These are phyloP conservation scores for Linum lewisii DNA, from an alignment of 345 rosid species.

Conservation along the genomic window DNA sequence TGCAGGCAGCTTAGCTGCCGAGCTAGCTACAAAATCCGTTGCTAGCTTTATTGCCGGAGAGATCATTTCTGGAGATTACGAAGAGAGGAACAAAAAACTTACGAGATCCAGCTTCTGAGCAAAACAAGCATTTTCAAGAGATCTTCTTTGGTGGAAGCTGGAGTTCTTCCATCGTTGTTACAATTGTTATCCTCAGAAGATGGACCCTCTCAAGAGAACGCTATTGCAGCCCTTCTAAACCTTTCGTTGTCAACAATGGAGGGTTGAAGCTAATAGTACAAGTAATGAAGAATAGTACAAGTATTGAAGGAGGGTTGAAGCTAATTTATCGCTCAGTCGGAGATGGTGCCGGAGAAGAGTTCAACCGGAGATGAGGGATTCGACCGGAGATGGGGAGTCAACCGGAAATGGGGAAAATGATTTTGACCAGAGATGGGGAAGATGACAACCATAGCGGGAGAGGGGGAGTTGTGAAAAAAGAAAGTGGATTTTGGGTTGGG, in stretches of 20 bases:
- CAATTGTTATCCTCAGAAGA: conserved; percentile 23
- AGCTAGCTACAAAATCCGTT: conserved; percentile 40
- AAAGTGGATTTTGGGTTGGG: too few relatives aligned
- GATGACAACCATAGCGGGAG: too few relatives aligned
- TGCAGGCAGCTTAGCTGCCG: conserved; percentile 50
- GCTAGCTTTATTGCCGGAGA: conserved; percentile 34
- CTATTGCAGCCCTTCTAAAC: conserved; percentile 57
- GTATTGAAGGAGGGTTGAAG: too few relatives aligned
- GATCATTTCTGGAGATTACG: conserved; percentile 29
- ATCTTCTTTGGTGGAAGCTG: conserved; percentile 62
- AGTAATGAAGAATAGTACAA: conserved; percentile 36
- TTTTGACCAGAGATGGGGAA: too few relatives aligned
- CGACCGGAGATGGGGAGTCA: too few relatives aligned
- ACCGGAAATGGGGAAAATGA: too few relatives aligned
- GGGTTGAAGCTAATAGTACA: conserved; percentile 40
- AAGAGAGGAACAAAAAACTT: conserved; percentile 38
- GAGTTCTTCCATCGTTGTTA: conserved; percentile 35
- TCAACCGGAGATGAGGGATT: too few relatives aligned
- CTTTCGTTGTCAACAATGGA: conserved; percentile 46
- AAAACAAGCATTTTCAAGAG: conserved; percentile 56
- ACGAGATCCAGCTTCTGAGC: conserved; percentile 58
- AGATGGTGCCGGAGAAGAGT: too few relatives aligned
- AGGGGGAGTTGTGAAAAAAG: too few relatives aligned
- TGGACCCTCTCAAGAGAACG: conserved; percentile 41
- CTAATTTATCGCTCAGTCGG: too few relatives aligned